These are phyloP conservation scores for Diospyros lotus DNA, from an alignment of 148 eudicot genomes.

Conservation along the genomic window DNA sequence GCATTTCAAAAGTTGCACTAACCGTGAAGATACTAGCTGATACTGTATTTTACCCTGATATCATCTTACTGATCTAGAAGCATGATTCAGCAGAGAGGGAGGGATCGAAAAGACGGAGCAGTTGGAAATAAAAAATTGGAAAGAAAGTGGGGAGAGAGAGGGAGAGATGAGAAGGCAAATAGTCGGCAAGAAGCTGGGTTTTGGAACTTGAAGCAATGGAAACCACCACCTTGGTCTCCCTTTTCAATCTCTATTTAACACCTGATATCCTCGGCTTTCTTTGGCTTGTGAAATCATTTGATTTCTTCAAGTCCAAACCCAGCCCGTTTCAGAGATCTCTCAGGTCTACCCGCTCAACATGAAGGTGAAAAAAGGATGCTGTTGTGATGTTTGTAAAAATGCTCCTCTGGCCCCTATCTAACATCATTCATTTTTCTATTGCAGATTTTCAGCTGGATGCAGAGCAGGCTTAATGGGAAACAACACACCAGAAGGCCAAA, in stretches of 20 bases:
- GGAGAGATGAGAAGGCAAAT: neutral
- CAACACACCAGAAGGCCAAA: slow-evolving; percentile 28
- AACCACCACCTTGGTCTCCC: slow-evolving; percentile 22
- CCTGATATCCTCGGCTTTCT: neutral
- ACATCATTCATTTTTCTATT: slow-evolving; percentile 3
- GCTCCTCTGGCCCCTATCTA: no score
- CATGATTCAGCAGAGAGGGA: no score
- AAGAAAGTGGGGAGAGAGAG: neutral
- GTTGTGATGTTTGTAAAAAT: no score
- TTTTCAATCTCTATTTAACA: slow-evolving; percentile 33
- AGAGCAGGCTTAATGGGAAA: slow-evolving; percentile 47
- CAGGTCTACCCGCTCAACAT: slow-evolving; percentile 1
- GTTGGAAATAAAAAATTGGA: slow-evolving; percentile 14
- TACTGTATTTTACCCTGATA: no score
- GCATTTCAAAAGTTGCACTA: no score
- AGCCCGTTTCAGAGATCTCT: neutral
- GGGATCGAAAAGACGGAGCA: slow-evolving; percentile 10
- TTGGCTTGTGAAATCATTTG: slow-evolving; percentile 7
- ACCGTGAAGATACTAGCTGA: no score
- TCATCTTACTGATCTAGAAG: no score
- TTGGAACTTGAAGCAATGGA: slow-evolving; percentile 44
- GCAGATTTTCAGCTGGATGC: slow-evolving; percentile 71
- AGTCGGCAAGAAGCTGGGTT: slow-evolving; percentile 30
- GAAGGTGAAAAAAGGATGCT: slow-evolving; percentile 21
- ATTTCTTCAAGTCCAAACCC: slow-evolving; percentile 14